Evolutionary conservation across 2,329 filamentous ascomycete species (phyloP), one percentile per base, ranked within the genome.

Genomic region (Fusarium sp.): DNA sequence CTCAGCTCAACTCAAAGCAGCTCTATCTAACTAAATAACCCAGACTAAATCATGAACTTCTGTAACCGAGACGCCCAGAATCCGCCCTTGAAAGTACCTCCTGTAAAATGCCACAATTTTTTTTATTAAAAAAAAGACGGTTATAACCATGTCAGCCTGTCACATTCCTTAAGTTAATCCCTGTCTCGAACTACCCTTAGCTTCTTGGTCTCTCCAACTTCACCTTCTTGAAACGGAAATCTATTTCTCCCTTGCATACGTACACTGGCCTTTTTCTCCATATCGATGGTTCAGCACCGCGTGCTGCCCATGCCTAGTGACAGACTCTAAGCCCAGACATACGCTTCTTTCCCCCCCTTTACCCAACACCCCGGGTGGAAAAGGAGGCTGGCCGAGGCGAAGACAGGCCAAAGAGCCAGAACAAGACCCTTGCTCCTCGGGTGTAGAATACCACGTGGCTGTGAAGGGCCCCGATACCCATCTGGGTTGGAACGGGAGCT

Each of bases 401-500:
- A 61, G 56, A 53, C 38, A 30, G 23, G n/a, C 36, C 34, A 18
- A 18, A 28, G 37, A 57, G 33, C 36, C 33, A 42, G 38, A 42
- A 10, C 28, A 36, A 31, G 26, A 47, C 41, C 59, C 41, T 62
- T 45, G 30, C 57, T 53, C 28, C 31, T 53, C 34, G 28, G 45
- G 40, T 40, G 45, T 50, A 36, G 30, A 20, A 62, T 42, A 42
- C 62, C 63, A 67, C 63, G 63, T 67, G 63, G 63, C 40, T 46
- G 8, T 31, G 62, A 38, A 37, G 47, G 36, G 34, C n/a, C 28
- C 55, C 45, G 37, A 58, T 57, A 40, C 56, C 46, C 50, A 28
- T 50, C 47, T 38, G 23, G 41, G 41, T 44, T 30, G 41, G 37
- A 40, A 38, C 45, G n/a, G 42, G 34, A 54, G 34, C 53, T 53